Base-by-base conservation (phyloP, 2,329 filamentous ascomycete species). In the Amauroascus niger region DNA sequence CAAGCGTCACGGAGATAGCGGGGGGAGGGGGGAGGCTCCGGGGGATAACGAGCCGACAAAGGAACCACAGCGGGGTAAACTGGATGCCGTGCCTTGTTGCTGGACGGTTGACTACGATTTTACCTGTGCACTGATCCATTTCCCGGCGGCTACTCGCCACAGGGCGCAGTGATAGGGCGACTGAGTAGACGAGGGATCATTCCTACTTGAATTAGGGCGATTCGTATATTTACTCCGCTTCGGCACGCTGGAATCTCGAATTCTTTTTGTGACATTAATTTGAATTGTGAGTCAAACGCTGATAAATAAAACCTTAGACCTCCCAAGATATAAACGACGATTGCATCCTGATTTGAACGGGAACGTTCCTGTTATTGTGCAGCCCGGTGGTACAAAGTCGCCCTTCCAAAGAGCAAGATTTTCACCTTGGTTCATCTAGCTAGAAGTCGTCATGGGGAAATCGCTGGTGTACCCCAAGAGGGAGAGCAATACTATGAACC, bases 401-500 rank as follows among this genome's bases (percentile, higher is more conserved):
- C 18, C n/a, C n/a, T 14, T 18, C 35, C 16, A 18, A 18, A 35
- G 33, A 26, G 2, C 18, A 51, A 20, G 9, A n/a, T n/a, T n/a
- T n/a, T n/a, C n/a, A n/a, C n/a, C n/a, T n/a, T n/a, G n/a, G n/a
- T n/a, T n/a, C n/a, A n/a, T n/a, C n/a, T n/a, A n/a, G n/a, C n/a
- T n/a, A n/a, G n/a, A n/a, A n/a, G n/a, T n/a, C n/a, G n/a, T n/a
- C 39, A 74, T 75, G 72, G 71, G 69, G 26, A 64, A 67, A 51
- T 71, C 65, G 35, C 63, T 75, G 16, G 68, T 68, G 24, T 87
- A 87, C 59, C 82, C 83, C 45, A 84, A 81, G 63, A 74, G 78
- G 61, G 69, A 76, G 26, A 75, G 75, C 61, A 86, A 82, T 69
- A 84, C 79, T 24, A 78, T 87, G 58, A 86, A 86, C 60, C 78